Percentiles rank a stretch among this genome's conserved stretches.
phyloP scores from a whole-genome alignment of 495 filamentous ascomycete species.

The Podospora didyma region DNA sequence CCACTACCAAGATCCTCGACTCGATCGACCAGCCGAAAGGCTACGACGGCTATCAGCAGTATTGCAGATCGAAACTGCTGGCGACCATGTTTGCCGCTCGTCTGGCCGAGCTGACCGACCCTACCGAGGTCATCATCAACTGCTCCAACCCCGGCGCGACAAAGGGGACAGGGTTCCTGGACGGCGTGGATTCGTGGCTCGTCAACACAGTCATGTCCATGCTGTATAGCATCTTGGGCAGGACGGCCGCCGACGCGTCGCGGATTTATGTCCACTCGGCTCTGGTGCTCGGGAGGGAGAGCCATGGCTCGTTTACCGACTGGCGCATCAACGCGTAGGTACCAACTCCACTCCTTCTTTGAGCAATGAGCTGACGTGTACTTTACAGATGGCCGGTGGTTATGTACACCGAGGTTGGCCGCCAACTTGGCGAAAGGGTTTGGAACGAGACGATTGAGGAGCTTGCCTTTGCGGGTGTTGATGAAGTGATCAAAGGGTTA shows the following conservation, averaged over 20 bases:
- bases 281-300: constrained; percentile 34
- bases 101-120: constrained; percentile 24
- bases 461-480: neutral
- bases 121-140: constrained; percentile 41
- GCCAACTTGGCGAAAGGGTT: neutral
- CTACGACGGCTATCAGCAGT: constrained; percentile 21
- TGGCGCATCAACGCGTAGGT: constrained; percentile 5
- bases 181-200: constrained; percentile 2
- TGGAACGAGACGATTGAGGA: neutral
- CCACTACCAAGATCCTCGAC: constrained; percentile 23
- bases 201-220: neutral
- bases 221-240: constrained; percentile 6
- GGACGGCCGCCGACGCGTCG: constrained; percentile 29
- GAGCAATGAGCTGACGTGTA: neutral
- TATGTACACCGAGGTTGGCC: neutral
- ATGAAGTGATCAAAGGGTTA: neutral
- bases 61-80: constrained; percentile 34
- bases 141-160: constrained; percentile 28
- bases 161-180: constrained; percentile 9
- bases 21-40: constrained; percentile 28
- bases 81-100: constrained; percentile 30
- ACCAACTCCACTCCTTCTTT: neutral
- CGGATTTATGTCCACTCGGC: constrained; percentile 35
- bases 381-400: neutral
- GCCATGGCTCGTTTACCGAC: constrained; percentile 28